These are phyloP conservation scores for Rhynchosporium secalis DNA, from an alignment of 2,329 filamentous ascomycete genomes.

Conservation along the genomic window DNA sequence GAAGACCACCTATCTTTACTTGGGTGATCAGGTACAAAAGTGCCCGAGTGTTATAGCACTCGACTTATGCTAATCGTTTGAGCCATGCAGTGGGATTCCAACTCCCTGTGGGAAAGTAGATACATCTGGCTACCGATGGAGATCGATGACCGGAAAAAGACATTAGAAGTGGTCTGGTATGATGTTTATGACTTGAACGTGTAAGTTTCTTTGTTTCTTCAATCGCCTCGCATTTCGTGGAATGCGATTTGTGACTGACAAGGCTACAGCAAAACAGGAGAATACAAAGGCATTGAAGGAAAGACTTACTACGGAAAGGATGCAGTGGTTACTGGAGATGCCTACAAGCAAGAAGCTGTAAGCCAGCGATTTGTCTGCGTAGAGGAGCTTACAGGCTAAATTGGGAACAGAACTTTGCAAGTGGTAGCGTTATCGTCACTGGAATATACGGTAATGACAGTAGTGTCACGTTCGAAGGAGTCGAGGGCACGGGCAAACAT, in stretches of 20 bases:
- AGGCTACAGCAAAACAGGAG: conserved; percentile 14
- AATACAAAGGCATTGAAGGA: conserved; percentile 46
- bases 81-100: conserved; percentile 53
- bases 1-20: conserved; percentile 50
- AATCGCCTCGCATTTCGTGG: background rate
- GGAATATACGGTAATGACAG: conserved; percentile 20
- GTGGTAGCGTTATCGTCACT: conserved; percentile 16
- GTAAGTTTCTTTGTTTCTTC: conserved; percentile 34
- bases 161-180: conserved; percentile 52
- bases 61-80: conserved; percentile 29
- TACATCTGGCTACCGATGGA: conserved; percentile 58
- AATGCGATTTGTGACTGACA: background rate
- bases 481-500: conserved; percentile 17
- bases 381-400: background rate
- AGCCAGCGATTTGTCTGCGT: conserved; percentile 38
- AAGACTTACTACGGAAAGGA: conserved; percentile 49
- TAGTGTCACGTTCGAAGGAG: conserved; percentile 16
- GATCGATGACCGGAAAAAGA: conserved; percentile 53
- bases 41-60: too few relatives aligned
- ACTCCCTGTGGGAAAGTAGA: conserved; percentile 56
- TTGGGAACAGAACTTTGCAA: conserved; percentile 15
- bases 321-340: conserved; percentile 47
- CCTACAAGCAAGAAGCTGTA: conserved; percentile 59
- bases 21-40: conserved; percentile 16
- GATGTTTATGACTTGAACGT: conserved; percentile 58